Conservation (phyloP, 257 asterid genomes). For the Solanum stenotomum region DNA sequence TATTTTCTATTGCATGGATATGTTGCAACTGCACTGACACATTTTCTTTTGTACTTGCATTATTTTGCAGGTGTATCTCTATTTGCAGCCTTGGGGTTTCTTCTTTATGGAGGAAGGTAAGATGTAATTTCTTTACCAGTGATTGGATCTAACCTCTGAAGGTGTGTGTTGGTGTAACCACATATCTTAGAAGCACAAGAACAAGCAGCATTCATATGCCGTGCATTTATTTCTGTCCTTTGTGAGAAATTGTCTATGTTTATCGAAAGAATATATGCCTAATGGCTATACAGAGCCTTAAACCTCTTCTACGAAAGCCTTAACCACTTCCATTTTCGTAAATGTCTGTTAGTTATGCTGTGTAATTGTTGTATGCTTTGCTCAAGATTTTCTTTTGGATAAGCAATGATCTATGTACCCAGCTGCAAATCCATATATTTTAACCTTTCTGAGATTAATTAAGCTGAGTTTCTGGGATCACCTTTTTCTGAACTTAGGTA, state of each 20-base stretch:
- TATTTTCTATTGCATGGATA: neutral
- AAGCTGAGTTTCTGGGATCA: neutral
- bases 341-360: neutral
- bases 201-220: neutral
- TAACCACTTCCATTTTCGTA: neutral
- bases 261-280: neutral
- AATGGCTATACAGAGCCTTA: neutral
- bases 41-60: conserved; percentile 10
- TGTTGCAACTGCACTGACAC: neutral
- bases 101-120: conserved; percentile 97
- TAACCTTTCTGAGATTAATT: neutral
- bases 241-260: neutral
- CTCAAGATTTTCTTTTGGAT: neutral
- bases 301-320: neutral
- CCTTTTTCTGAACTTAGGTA: neutral
- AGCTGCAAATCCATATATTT: neutral
- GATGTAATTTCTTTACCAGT: neutral
- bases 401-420: neutral
- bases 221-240: neutral
- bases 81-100: conserved; percentile 91
- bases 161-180: neutral
- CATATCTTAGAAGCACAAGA: neutral
- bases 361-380: neutral
- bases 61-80: conserved; percentile 66
- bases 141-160: neutral